Base-by-base conservation (phyloP, 2,329 filamentous ascomycete genomes). In the Verticillium nubilum region DNA sequence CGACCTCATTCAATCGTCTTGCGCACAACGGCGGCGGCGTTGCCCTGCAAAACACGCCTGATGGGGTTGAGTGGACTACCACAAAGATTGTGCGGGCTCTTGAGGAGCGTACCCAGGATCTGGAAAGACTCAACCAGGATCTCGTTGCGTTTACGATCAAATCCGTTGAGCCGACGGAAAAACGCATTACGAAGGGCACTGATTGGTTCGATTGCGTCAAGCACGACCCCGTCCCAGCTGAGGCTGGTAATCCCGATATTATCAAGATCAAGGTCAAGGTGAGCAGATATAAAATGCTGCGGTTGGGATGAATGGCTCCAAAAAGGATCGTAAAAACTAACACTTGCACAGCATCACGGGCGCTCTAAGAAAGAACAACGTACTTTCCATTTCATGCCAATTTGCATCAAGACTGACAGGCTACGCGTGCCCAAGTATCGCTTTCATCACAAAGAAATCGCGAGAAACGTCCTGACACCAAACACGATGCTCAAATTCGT, bases 401-500 rank as follows among this genome's bases (percentile, higher is more conserved):
- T 74, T n/a, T 73, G 76, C 64, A 77, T 84, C 63, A 79, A 79
- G 63, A 80, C 81, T 2, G 74, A 79, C 59, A 77, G 76, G 62
- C 75, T 79, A 23, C 74, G 78, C n/a, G 83, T 85, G 9, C 84
- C 84, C n/a, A 72, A 73, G 27, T 86, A 86, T 66, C 74, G 80
- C 29, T 86, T 85, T 63, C 84, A 86, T 64, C 82, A 86, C 60
- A 80, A 86, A 37, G 80, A 85, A 66, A 84, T 86, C 57, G 77
- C 75, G 67, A 84, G 82, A 67, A 86, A 86, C 59, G 79, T 86
- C 35, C 74, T 86, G 29, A 83, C 83, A 0, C 82, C 83, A 3
- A 84, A 85, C 66, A 85, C 83, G 1, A 82, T 83, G 74, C 74
- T 86, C 58, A 84, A 80, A 31, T 86, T 85, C 67, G 81, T 86